phyloP scores from a whole-genome alignment of 2,329 filamentous ascomycete species.

The Macrophomina tecta region DNA sequence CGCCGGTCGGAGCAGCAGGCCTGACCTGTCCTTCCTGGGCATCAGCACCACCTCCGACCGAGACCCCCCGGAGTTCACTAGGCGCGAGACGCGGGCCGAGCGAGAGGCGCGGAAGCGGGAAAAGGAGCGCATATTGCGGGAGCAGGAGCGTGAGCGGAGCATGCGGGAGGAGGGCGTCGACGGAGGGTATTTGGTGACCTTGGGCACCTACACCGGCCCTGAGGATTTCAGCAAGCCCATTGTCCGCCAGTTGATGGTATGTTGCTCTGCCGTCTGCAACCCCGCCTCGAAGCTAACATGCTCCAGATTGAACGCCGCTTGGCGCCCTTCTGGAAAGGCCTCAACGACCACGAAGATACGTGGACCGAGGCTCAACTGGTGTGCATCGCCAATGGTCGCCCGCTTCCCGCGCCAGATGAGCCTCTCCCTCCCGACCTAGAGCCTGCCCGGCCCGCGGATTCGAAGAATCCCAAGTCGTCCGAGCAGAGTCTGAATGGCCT shows the following conservation, averaged over 20 bases:
- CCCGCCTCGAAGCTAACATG: slow-evolving; percentile 29
- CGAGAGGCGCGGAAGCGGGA: slow-evolving; percentile 85
- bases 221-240: slow-evolving; percentile 92
- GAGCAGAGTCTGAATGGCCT: slow-evolving; percentile 71
- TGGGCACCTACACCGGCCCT: slow-evolving; percentile 87
- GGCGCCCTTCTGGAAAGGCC: slow-evolving; percentile 93
- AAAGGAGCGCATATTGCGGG: slow-evolving; percentile 74
- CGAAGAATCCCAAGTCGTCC: slow-evolving; percentile 53
- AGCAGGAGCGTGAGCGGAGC: slow-evolving; percentile 88
- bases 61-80: slow-evolving; percentile 61
- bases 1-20: slow-evolving; percentile 59
- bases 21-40: slow-evolving; percentile 65
- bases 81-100: slow-evolving; percentile 89
- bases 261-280: slow-evolving; percentile 30
- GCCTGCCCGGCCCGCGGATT: slow-evolving; percentile 10
- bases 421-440: slow-evolving; percentile 69
- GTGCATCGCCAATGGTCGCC: slow-evolving; percentile 81
- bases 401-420: slow-evolving; percentile 83
- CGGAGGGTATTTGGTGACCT: slow-evolving; percentile 90
- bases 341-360: slow-evolving; percentile 84
- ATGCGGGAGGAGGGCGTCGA: slow-evolving; percentile 92
- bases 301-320: slow-evolving; percentile 87
- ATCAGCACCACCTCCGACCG: slow-evolving; percentile 57
- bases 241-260: slow-evolving; percentile 89
- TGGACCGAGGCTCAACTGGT: slow-evolving; percentile 98